These are phyloP conservation scores for Talaromyces liani DNA, from an alignment of 495 filamentous ascomycete genomes.

Conservation along the genomic window DNA sequence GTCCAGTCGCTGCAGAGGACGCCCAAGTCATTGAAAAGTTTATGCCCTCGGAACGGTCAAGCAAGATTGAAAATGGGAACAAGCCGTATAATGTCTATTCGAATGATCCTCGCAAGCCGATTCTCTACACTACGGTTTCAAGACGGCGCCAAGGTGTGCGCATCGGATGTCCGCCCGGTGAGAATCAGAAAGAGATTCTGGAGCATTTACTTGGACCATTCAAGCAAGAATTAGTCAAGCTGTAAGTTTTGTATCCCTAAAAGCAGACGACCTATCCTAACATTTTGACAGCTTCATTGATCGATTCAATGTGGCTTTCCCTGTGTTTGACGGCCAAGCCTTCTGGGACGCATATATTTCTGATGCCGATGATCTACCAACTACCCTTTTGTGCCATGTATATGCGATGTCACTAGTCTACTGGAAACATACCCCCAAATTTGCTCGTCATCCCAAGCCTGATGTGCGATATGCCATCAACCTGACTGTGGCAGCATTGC, in stretches of 20 bases:
- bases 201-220: constrained; percentile 48
- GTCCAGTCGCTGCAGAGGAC: constrained; percentile 44
- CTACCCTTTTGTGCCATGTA: constrained; percentile 44
- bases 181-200: constrained; percentile 46
- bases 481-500: constrained; percentile 42
- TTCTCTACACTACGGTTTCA: constrained; percentile 41
- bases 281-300: constrained; percentile 34
- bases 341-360: constrained; percentile 40
- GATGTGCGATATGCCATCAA: constrained; percentile 45
- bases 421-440: constrained; percentile 40
- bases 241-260: constrained; percentile 24
- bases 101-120: constrained; percentile 39
- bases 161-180: constrained; percentile 39
- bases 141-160: constrained; percentile 39
- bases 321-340: constrained; percentile 43
- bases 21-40: constrained; percentile 45
- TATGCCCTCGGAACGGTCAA: constrained; percentile 36
- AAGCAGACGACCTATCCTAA: not conserved
- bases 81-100: constrained; percentile 44
- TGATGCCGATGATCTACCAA: constrained; percentile 36
- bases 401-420: constrained; percentile 46
- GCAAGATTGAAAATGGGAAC: constrained; percentile 30
- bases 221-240: constrained; percentile 40
- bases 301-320: constrained; percentile 45
- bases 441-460: constrained; percentile 39